Evolutionary conservation across 768 basidiomycete genomes (phyloP).

Genomic region (Mycena pura): DNA sequence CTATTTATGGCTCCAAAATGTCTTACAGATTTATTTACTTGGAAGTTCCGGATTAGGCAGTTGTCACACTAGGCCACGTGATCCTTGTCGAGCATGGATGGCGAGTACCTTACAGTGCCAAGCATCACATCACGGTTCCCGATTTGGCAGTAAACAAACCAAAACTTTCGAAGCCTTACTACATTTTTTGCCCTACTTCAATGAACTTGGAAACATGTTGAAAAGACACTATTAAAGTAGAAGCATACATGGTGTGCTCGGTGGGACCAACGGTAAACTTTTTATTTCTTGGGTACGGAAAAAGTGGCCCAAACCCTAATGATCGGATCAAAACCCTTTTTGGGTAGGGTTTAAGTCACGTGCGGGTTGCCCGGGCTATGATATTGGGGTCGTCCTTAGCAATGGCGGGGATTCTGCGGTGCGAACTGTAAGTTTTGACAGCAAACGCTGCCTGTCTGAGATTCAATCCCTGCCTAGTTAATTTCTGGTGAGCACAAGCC

Average conservation of each 20-base stretch:
- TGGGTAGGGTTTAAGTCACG: neutral
- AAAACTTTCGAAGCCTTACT: too few species aligned
- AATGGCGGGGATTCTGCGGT: neutral
- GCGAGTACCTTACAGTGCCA: neutral
- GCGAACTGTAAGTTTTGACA: neutral
- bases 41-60: neutral
- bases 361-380: neutral
- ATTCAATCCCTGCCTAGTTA: neutral
- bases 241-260: conserved; percentile 1
- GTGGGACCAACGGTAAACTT: neutral
- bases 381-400: neutral
- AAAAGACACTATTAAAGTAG: too few species aligned
- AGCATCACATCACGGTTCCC: too few species aligned
- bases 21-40: neutral
- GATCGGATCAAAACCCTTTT: too few species aligned
- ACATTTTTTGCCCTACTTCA: too few species aligned
- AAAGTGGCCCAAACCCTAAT: conserved; percentile 9
- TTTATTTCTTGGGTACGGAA: neutral
- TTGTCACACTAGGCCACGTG: neutral
- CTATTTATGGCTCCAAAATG: neutral
- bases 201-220: too few species aligned
- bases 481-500: neutral
- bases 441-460: conserved; percentile 7
- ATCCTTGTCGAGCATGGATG: neutral
- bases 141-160: too few species aligned